These are phyloP conservation scores for Penicillium sp. DNA, from an alignment of 2,329 filamentous ascomycete species.

Conservation along the genomic window DNA sequence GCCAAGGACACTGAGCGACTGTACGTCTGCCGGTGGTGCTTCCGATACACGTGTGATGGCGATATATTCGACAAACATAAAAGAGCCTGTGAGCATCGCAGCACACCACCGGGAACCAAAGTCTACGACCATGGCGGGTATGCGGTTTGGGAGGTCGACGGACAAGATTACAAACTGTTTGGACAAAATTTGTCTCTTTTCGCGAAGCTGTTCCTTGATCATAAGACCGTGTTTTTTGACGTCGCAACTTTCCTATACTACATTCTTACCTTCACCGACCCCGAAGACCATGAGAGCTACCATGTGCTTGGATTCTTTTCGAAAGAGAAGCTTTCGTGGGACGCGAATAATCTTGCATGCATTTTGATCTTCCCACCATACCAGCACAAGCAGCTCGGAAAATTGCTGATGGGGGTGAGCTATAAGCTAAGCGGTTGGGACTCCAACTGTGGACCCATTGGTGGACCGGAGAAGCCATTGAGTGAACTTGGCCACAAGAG, in stretches of 20 bases:
- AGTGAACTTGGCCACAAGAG: conserved; percentile 81
- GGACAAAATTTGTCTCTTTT: conserved; percentile 95
- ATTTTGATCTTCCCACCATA: conserved; percentile 95
- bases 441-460: conserved; percentile 64
- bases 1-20: conserved; percentile 59
- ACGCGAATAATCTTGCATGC: conserved; percentile 95
- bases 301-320: conserved; percentile 95
- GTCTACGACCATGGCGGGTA: conserved; percentile 80
- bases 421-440: conserved; percentile 90
- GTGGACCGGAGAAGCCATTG: conserved; percentile 91
- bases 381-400: conserved; percentile 85
- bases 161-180: conserved; percentile 83
- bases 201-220: conserved; percentile 95
- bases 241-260: conserved; percentile 94
- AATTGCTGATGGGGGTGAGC: conserved; percentile 86
- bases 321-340: conserved; percentile 98
- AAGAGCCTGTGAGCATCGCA: conserved; percentile 56
- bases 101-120: conserved; percentile 66
- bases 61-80: conserved; percentile 40
- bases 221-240: conserved; percentile 98
- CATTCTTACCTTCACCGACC: conserved; percentile 74
- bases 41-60: conserved; percentile 72
- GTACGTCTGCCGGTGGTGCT: conserved; percentile 90
- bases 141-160: conserved; percentile 90
- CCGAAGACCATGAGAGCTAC: conserved; percentile 40